Evolutionary conservation across 2,329 filamentous ascomycete genomes (phyloP).

Genomic region (Purpureocillium lavendulum): DNA sequence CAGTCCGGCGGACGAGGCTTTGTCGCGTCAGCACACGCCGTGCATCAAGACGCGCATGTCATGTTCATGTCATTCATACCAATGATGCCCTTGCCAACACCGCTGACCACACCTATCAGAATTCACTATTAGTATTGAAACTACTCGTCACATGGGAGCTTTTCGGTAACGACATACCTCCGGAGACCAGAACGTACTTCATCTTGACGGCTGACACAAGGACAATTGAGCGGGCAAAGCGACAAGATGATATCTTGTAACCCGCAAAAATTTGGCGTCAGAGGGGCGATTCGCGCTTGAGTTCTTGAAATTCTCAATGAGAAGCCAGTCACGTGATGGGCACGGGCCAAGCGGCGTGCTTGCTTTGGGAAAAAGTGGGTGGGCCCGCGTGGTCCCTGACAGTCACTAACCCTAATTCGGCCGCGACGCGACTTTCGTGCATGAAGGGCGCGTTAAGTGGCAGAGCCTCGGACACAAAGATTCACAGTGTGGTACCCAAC

Average conservation of each 20-base stretch:
- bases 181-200: constrained; percentile 77
- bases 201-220: constrained; percentile 36
- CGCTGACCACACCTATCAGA: constrained; percentile 28
- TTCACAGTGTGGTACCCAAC: no score
- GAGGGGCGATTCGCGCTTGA: neutral
- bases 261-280: constrained; percentile 1
- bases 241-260: constrained; percentile 1
- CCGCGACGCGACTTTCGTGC: neutral
- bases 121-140: neutral
- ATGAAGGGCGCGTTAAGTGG: no score
- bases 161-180: constrained; percentile 40
- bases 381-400: neutral
- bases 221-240: constrained; percentile 1
- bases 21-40: neutral
- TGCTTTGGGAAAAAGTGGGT: no score
- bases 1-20: constrained; percentile 63
- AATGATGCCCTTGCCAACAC: constrained; percentile 37
- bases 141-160: constrained; percentile 16
- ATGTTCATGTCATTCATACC: neutral
- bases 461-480: no score
- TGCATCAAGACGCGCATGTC: neutral
- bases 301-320: constrained; percentile 1
- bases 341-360: neutral
- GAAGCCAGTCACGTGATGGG: neutral
- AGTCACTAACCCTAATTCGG: neutral